These are phyloP conservation scores for Calocera viscosa DNA, from an alignment of 768 basidiomycete genomes.

Conservation along the genomic window DNA sequence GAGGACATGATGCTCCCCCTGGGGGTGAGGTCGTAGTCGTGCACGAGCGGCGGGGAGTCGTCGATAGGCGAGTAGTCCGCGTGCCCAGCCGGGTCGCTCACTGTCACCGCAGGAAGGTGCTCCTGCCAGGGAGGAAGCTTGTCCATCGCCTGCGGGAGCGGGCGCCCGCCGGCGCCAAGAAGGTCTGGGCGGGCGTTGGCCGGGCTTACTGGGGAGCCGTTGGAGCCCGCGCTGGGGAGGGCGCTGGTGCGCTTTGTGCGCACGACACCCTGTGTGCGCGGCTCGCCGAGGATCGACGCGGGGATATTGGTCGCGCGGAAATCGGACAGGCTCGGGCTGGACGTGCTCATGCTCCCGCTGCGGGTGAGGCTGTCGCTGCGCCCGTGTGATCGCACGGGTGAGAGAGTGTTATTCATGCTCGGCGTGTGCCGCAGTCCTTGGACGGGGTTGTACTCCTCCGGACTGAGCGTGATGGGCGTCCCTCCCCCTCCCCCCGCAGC, in stretches of 20 bases:
- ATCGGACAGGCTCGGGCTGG: not conserved
- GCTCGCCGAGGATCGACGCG: not conserved
- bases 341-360: not conserved
- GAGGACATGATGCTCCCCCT: not conserved
- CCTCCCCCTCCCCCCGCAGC: not conserved
- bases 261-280: not conserved
- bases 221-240: not conserved
- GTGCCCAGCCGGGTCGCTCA: not conserved
- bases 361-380: not conserved
- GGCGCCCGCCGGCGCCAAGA: not conserved
- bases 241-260: not conserved
- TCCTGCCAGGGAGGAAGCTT: not conserved
- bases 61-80: not conserved
- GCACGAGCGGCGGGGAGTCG: not conserved
- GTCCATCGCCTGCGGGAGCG: not conserved
- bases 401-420: not conserved
- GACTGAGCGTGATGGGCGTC: not conserved
- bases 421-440: not conserved
- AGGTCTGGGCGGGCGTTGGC: not conserved
- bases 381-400: not conserved
- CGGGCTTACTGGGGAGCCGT: not conserved
- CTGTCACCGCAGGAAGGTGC: not conserved
- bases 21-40: not conserved
- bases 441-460: not conserved
- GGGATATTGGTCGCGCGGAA: constrained; percentile 7